Evolutionary conservation across 305 asterid genomes (phyloP).

Genomic region (Solanum hybrid): DNA sequence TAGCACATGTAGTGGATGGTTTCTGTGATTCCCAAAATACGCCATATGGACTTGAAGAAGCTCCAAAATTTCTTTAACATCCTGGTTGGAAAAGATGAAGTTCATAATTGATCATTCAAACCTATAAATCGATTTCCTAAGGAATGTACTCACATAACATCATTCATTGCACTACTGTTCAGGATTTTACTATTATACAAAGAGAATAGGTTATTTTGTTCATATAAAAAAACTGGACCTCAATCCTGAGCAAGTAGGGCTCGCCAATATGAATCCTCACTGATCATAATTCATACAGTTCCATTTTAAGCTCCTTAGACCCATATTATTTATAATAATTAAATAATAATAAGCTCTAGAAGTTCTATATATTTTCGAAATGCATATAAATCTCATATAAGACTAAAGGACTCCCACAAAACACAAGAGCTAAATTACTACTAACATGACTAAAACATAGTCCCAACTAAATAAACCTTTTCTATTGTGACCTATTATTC

Average conservation of each 20-base stretch:
- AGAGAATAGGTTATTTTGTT: background rate
- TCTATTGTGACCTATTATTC: background rate
- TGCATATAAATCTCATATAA: background rate
- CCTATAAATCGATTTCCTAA: background rate
- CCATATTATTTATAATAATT: background rate
- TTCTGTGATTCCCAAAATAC: slow-evolving; percentile 84
- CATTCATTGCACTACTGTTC: background rate
- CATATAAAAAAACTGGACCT: background rate
- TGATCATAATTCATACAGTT: background rate
- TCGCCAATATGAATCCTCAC: background rate
- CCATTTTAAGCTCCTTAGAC: background rate
- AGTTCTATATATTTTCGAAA: background rate
- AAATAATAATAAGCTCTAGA: background rate
- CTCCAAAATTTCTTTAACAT: slow-evolving; percentile 97
- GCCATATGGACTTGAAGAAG: slow-evolving; percentile 94
- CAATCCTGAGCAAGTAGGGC: background rate
- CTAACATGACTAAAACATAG: background rate
- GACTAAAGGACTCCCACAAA: background rate
- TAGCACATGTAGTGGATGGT: slow-evolving; percentile 84
- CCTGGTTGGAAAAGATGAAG: slow-evolving; percentile 43
- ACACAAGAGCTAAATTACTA: background rate
- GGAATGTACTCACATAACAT: slow-evolving; percentile 9
- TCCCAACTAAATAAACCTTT: background rate
- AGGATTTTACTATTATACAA: background rate
- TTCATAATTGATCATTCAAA: background rate